Conservation (phyloP, 225 moss, liverwort and hornwort species). For the Pseudisothecium myosuroides region DNA sequence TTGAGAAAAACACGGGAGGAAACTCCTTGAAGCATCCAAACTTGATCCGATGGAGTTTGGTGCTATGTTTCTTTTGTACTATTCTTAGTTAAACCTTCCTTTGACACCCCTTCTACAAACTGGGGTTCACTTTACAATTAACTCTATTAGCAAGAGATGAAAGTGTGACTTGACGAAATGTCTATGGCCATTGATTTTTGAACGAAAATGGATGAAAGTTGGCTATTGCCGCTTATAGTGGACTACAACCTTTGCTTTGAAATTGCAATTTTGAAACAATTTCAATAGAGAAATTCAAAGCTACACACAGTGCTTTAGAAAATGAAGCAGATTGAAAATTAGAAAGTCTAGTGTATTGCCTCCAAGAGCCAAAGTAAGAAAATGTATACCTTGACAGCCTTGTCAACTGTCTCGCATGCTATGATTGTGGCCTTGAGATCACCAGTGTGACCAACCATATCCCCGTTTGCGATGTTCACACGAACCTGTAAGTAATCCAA, state of each 20-base stretch:
- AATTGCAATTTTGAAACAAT: not conserved
- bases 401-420: conserved; percentile 71
- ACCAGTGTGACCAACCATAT: conserved; percentile 95
- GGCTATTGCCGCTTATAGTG: not conserved
- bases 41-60: too few relatives aligned
- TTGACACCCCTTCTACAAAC: too few relatives aligned
- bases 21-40: too few relatives aligned
- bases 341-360: not conserved
- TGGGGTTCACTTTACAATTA: too few relatives aligned
- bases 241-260: not conserved
- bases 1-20: too few relatives aligned
- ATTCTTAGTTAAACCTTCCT: too few relatives aligned
- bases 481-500: conserved; percentile 27
- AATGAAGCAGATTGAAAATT: not conserved
- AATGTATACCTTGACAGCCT: conserved; percentile 62
- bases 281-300: not conserved
- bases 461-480: conserved; percentile 86
- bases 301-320: not conserved
- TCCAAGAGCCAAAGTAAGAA: not conserved
- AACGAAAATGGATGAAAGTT: not conserved
- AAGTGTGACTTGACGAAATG: not conserved
- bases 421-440: conserved; percentile 61
- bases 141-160: not conserved
- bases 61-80: too few relatives aligned
- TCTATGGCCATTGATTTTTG: not conserved